Evolutionary conservation across 495 filamentous ascomycete species (phyloP).

Genomic region (Penicillium flavigenum): DNA sequence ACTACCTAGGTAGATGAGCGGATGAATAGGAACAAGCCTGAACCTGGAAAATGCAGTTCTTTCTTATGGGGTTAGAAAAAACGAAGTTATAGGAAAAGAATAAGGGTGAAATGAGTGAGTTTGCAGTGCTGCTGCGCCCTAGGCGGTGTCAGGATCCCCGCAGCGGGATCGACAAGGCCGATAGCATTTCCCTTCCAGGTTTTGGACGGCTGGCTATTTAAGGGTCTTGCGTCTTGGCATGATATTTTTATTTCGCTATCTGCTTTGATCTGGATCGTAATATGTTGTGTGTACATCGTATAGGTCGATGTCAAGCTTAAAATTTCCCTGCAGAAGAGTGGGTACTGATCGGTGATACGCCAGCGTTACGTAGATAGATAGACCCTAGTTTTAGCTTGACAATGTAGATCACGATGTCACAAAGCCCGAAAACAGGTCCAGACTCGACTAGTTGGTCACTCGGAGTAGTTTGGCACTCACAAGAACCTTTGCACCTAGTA

Average conservation of each 20-base stretch:
- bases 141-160: conserved; percentile 29
- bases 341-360: conserved; percentile 8
- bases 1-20: neutral
- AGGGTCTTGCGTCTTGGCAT: conserved; percentile 5
- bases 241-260: neutral
- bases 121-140: conserved; percentile 4
- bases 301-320: neutral
- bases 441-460: neutral
- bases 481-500: neutral
- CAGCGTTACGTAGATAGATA: conserved; percentile 5
- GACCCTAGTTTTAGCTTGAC: conserved; percentile 4
- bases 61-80: neutral
- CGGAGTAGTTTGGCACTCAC: neutral
- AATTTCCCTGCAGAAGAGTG: conserved; percentile 16
- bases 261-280: neutral
- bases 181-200: neutral
- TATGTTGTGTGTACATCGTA: neutral
- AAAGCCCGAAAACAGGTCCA: neutral
- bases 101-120: neutral
- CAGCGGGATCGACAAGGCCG: conserved; percentile 26
- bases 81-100: neutral
- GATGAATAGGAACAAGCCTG: neutral
- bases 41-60: neutral
- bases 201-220: neutral
- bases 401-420: neutral